Conservation (phyloP, 352 stramenopile genomes). For the Albugo laibachii region DNA sequence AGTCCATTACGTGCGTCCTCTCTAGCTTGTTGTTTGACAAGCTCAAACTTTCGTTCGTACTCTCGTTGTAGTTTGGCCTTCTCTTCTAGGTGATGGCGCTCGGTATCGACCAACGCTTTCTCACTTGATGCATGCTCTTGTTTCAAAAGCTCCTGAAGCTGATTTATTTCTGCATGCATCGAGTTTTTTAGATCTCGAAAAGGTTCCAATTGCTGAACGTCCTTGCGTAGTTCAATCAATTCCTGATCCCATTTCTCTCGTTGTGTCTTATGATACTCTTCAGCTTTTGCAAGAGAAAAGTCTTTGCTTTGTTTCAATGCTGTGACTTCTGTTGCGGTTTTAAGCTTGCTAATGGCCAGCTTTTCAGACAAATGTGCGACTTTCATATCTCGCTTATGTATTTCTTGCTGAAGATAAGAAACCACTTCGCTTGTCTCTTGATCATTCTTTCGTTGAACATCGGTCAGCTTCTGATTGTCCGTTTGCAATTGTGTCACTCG, state of each 20-base stretch:
- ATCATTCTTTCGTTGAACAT: constrained; percentile 69
- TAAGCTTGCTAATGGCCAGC: constrained; percentile 32
- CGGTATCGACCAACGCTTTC: constrained; percentile 36
- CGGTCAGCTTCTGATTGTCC: constrained; percentile 63
- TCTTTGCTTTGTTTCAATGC: constrained; percentile 22
- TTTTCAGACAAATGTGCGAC: constrained; percentile 70
- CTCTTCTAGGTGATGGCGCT: constrained; percentile 79
- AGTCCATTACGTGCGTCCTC: constrained; percentile 80
- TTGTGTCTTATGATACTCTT: constrained; percentile 33
- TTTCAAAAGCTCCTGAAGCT: constrained; percentile 39
- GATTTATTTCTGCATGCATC: constrained; percentile 28
- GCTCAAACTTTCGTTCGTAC: constrained; percentile 66
- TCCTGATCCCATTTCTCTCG: constrained; percentile 41
- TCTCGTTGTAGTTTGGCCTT: constrained; percentile 71
- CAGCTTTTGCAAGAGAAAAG: constrained; percentile 19
- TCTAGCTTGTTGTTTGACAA: constrained; percentile 73
- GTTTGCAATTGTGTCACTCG: constrained; percentile 37
- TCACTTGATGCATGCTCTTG: constrained; percentile 24
- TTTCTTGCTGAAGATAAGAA: constrained; percentile 85
- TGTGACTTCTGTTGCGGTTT: constrained; percentile 37
- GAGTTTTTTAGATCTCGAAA: constrained; percentile 53
- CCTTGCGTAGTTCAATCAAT: constrained; percentile 9
- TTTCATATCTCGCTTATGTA: constrained; percentile 67
- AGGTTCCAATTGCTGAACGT: constrained; percentile 24
- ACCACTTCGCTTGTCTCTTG: constrained; percentile 90